phyloP scores from a whole-genome alignment of 2,329 filamentous ascomycete genomes.

The Paramyrothecium sp. region DNA sequence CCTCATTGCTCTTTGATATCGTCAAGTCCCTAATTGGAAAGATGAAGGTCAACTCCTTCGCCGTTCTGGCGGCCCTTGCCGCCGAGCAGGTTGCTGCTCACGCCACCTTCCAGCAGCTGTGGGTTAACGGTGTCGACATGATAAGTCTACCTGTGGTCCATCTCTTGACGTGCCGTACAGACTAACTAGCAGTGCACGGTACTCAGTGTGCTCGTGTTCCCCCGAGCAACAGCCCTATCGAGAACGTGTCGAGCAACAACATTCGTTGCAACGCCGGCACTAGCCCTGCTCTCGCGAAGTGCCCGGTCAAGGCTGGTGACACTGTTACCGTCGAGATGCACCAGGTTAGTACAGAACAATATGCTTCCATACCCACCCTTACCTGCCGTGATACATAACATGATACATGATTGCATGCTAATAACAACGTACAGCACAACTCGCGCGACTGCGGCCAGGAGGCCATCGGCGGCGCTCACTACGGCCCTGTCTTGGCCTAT shows the following conservation, averaged over 20 bases:
- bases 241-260: constrained; percentile 37
- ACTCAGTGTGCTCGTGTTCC: constrained; percentile 47
- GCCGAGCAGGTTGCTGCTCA: constrained; percentile 40
- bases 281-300: constrained; percentile 36
- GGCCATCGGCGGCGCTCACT: constrained; percentile 54
- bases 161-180: not conserved
- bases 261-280: constrained; percentile 45
- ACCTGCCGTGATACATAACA: not conserved
- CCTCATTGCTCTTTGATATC: not conserved
- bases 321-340: constrained; percentile 59
- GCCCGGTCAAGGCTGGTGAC: constrained; percentile 43
- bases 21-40: not conserved
- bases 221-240: constrained; percentile 49
- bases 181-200: constrained; percentile 28
- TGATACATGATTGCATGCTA: not conserved
- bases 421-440: constrained; percentile 35
- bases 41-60: constrained; percentile 34
- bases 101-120: constrained; percentile 49
- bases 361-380: not conserved
- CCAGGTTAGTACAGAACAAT: constrained; percentile 26
- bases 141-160: constrained; percentile 21
- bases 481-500: constrained; percentile 52
- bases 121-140: constrained; percentile 40
- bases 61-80: constrained; percentile 28
- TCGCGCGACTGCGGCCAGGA: constrained; percentile 44